These are phyloP conservation scores for Cornus kousa DNA, from an alignment of 148 eudicot genomes.

Conservation along the genomic window DNA sequence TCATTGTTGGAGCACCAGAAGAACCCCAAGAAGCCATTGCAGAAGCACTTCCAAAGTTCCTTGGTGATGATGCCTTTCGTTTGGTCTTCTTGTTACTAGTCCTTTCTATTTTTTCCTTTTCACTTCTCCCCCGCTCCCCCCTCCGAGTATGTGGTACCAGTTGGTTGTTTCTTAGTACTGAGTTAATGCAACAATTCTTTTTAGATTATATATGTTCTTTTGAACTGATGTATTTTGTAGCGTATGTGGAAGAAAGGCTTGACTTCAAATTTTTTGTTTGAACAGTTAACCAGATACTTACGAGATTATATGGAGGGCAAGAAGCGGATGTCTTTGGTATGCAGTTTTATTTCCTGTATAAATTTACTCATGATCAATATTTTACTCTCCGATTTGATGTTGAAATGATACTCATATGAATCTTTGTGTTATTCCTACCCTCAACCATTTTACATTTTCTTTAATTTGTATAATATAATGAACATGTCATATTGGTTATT, in stretches of 20 bases:
- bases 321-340: conserved; percentile 90
- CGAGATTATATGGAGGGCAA: conserved; percentile 90
- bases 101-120: background rate
- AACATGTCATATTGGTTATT: conserved; percentile 5
- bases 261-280: conserved; percentile 1
- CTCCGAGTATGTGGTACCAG: no score
- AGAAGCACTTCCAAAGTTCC: conserved; percentile 87
- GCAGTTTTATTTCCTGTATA: conserved; percentile 15
- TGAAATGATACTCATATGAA: background rate
- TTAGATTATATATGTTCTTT: background rate
- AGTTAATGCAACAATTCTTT: background rate
- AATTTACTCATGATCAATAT: background rate
- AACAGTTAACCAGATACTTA: conserved; percentile 78
- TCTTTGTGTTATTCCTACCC: background rate
- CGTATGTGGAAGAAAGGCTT: background rate
- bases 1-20: conserved; percentile 91
- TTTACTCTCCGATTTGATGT: background rate
- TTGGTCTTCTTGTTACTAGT: conserved; percentile 11
- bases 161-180: no score
- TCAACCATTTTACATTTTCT: background rate
- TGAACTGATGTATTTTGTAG: background rate
- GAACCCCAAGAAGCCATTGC: conserved; percentile 82
- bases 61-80: conserved; percentile 44
- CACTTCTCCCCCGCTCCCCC: no score
- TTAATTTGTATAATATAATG: background rate